phyloP scores from a whole-genome alignment of 1,284 basidiomycete genomes.

The Paramarasmius palmivorus region DNA sequence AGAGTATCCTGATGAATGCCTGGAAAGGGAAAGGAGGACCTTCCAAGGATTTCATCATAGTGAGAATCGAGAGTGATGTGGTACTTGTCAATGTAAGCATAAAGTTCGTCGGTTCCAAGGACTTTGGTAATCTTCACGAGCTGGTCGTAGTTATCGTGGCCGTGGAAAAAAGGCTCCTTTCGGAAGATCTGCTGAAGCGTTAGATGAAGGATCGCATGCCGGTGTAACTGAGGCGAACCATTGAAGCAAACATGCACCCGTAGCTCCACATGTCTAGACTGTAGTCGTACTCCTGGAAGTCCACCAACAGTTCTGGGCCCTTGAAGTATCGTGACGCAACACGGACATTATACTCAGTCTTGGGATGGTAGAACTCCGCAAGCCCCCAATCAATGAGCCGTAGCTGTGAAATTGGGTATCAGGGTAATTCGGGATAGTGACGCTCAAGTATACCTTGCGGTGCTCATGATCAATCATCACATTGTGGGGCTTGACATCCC shows the following conservation, averaged over 20 bases:
- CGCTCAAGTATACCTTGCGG: conserved; percentile 66
- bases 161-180: conserved; percentile 99
- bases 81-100: conserved; percentile 90
- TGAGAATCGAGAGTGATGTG: conserved; percentile 90
- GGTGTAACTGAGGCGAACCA: conserved; percentile 56
- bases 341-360: conserved; percentile 97
- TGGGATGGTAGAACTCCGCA: conserved; percentile 98
- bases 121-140: conserved; percentile 98
- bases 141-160: conserved; percentile 99
- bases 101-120: conserved; percentile 94
- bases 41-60: conserved; percentile 88
- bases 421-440: not conserved
- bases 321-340: conserved; percentile 99
- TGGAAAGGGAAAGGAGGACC: conserved; percentile 37
- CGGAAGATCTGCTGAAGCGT: conserved; percentile 81
- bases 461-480: conserved; percentile 99
- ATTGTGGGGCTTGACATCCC: conserved; percentile 99
- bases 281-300: conserved; percentile 98
- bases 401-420: conserved; percentile 48
- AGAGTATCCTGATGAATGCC: conserved; percentile 15
- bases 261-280: conserved; percentile 98
- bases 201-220: conserved; percentile 10
- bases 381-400: conserved; percentile 99
- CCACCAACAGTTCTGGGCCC: conserved; percentile 95
- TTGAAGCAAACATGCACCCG: conserved; percentile 99